Evolutionary conservation across 352 stramenopile species (phyloP), one percentile per base, ranked within the genome.

Genomic region (Globisporangium ultimum): DNA sequence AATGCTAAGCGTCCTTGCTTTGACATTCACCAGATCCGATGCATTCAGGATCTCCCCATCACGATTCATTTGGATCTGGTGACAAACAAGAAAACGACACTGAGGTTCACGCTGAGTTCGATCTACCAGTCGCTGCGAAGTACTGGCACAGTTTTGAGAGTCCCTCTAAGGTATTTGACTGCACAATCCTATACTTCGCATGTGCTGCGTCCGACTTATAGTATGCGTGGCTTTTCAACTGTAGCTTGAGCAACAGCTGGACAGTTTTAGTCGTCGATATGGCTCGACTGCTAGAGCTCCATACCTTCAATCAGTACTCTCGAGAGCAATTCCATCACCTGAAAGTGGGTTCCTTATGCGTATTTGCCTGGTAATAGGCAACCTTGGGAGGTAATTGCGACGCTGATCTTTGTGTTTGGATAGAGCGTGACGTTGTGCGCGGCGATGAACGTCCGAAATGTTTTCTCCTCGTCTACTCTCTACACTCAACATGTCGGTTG

Each of bases 1-100:
- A 36, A 5, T 5, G 8, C 28, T 36, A 10, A 36, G 28, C 28
- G 4, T 36, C 28, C 1, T 36, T 10, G 3, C 8, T 36, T 36
- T 10, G 28, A 10, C 28, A 36, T 36, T 36, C 28, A 40, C 2
- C 32, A 84, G 74, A 36, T 87, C 24, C 72, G 74, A 21, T 70
- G 70, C 13, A 56, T 84, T 8, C 58, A 63, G 45, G 68, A 75
- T 12, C 53, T 75, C 32, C 72, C 78, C 0, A 61, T 76, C 43
- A 90, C 74, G 14, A 72, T 93, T 32, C 82, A 93, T 58, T 62
- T 93, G 32, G 84, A 91, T 38, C 65, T 89, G 20, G 60, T 85
- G 10, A 91, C 84, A 22, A 67, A 51, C 51, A 92, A 91, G 63
- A 91, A 91, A 56, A 83, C 61, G 6, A 52, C 59, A 8, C 61